Evolutionary conservation across 1,284 basidiomycete genomes (phyloP).

Genomic region (Ustilago bromivora): DNA sequence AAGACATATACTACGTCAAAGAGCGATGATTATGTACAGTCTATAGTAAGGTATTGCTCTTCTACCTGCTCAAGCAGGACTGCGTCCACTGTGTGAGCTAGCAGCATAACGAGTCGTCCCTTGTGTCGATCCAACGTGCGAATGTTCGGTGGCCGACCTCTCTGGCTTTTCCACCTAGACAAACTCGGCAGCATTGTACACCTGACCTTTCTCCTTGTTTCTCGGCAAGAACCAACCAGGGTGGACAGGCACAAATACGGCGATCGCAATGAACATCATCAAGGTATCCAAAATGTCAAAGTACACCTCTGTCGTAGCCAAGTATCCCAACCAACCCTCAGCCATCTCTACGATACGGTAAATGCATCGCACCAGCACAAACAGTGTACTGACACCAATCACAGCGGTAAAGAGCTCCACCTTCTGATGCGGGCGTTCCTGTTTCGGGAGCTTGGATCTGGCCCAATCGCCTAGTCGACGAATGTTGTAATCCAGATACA

Average conservation of each 20-base stretch:
- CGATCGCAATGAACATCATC: slow-evolving; percentile 49
- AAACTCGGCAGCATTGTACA: slow-evolving; percentile 27
- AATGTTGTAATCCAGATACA: slow-evolving; percentile 50
- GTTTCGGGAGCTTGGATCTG: slow-evolving; percentile 11
- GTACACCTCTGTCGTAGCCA: slow-evolving; percentile 39
- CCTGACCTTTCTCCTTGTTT: slow-evolving; percentile 18
- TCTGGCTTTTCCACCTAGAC: slow-evolving; percentile 21
- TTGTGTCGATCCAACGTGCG: background rate
- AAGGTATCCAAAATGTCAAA: slow-evolving; percentile 45
- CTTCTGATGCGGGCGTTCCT: slow-evolving; percentile 20
- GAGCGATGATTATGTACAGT: background rate
- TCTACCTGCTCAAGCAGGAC: slow-evolving; percentile 15
- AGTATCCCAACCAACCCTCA: slow-evolving; percentile 43
- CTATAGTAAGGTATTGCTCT: background rate
- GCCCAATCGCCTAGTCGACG: slow-evolving; percentile 40
- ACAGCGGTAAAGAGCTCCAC: slow-evolving; percentile 33
- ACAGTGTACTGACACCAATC: slow-evolving; percentile 42
- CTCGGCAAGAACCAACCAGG: slow-evolving; percentile 33
- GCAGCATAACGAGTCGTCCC: background rate
- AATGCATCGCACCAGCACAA: slow-evolving; percentile 49
- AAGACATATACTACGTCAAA: background rate
- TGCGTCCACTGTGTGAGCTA: slow-evolving; percentile 19
- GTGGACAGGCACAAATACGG: slow-evolving; percentile 45
- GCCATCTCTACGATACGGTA: slow-evolving; percentile 55
- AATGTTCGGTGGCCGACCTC: background rate